Conservation (phyloP, 139 green algal species). For the Nannochloris sp. region DNA sequence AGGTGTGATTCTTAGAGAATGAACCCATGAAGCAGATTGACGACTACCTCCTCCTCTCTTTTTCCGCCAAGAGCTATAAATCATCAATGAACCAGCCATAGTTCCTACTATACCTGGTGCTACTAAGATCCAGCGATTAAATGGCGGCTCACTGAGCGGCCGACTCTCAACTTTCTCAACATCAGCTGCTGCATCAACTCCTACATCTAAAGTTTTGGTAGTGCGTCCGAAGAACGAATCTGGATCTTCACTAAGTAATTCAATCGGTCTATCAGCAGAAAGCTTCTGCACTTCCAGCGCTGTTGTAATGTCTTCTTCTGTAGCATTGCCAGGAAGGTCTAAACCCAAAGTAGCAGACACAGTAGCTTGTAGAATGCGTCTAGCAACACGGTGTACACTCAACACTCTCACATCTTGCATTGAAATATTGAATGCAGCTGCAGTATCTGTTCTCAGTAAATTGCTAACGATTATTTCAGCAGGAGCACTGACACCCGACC, state of each 20-base stretch:
- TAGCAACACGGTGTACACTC: conserved; percentile 3
- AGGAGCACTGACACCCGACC: conserved; percentile 36
- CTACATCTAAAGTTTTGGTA: conserved; percentile 29
- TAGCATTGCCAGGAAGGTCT: conserved; percentile 29
- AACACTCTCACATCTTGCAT: conserved; percentile 24
- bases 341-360: conserved; percentile 43
- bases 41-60: not conserved
- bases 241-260: conserved; percentile 35
- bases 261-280: conserved; percentile 39
- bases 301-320: conserved; percentile 29
- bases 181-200: conserved; percentile 7
- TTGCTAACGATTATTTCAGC: conserved; percentile 19
- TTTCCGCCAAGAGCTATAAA: not conserved
- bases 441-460: conserved; percentile 37
- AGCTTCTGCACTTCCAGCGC: conserved; percentile 41
- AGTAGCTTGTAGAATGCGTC: conserved; percentile 34
- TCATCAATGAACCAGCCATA: not conserved
- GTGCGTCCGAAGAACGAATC: conserved; percentile 53
- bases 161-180: not conserved
- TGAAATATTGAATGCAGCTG: conserved; percentile 41
- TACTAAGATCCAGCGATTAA: conserved; percentile 9
- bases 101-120: not conserved
- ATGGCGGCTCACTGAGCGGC: not conserved
- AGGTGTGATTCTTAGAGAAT: not conserved
- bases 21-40: not conserved